Base-by-base conservation (phyloP, 345 rosid genomes). In the Dipteronia sinensis region DNA sequence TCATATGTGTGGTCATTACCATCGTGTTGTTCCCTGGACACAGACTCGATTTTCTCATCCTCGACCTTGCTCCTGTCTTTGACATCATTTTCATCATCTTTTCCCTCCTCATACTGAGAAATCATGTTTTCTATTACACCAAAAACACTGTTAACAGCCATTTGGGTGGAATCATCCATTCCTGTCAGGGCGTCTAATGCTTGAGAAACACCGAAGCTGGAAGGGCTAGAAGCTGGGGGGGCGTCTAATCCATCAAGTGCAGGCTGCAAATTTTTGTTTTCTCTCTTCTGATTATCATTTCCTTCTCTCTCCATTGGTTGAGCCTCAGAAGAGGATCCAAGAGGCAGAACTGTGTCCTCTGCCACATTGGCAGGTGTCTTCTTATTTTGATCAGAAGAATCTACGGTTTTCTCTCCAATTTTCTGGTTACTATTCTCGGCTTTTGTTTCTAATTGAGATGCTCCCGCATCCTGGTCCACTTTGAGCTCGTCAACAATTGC, bases 101-200 rank as follows among this genome's bases (percentile, higher is more conserved):
- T 85, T 81, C 77, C 92, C 79, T 90, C 95, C 82, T 86, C 95
- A 15, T 89, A 75, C 82, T 91, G 94, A 77, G 91, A 51, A 77
- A 96, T 92, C 93, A 96, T 88, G 74, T 90, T 85, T 86, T 96
- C 99, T 51, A 96, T 85, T 70, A 93, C 99, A 77, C 97, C 98
- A 61, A 92, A 93, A 78, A 93, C 98, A 81, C 91, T 96, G 73
- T 96, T 95, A 75, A 95, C 98, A 78, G 99, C 99, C 73, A 92
- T 90, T 83, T 93, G 99, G 46, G 98, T 93, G 76, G 98, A 89
- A 86, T 95, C 98, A 88, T 95, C 97, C 83, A 95, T 90, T 78
- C 94, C 98, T 44, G 98, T 85, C 76, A 92, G 83, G 74, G 99
- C 94, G 86, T 92, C 96, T 38, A 95, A 83, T 77, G 99, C 98